Evolutionary conservation across 345 rosid species (phyloP).

Genomic region (Leavenworthia alabamica): DNA sequence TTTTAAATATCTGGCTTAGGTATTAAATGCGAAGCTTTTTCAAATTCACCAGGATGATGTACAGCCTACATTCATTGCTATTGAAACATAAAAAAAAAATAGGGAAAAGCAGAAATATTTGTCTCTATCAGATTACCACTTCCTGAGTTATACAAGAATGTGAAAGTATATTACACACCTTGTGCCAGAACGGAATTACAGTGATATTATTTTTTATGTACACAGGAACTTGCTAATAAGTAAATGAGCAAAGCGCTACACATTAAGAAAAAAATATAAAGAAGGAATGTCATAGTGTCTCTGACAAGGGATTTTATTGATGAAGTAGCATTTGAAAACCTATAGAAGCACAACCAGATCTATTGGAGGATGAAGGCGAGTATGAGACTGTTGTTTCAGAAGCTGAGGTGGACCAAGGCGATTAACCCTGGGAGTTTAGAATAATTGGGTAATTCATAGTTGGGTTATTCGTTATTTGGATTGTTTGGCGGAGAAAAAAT

Average conservation of each 20-base stretch:
- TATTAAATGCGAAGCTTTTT: conserved; percentile 16
- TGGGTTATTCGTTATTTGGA: no score
- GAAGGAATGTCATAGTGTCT: conserved; percentile 77
- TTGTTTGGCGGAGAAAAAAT: no score
- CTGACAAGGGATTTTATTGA: conserved; percentile 82
- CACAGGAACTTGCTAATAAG: conserved; percentile 82
- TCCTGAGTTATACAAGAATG: conserved; percentile 69
- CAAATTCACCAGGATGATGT: conserved; percentile 67
- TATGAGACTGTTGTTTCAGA: conserved; percentile 94
- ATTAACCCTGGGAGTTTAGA: no score
- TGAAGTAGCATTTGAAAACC: conserved; percentile 44
- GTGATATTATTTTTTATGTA: conserved; percentile 11
- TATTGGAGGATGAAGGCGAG: conserved; percentile 86
- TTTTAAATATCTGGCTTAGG: neutral
- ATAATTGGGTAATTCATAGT: no score
- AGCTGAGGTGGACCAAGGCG: conserved; percentile 99
- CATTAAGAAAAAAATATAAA: conserved; percentile 69
- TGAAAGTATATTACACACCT: conserved; percentile 54
- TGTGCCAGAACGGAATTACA: conserved; percentile 5
- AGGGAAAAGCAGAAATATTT: conserved; percentile 86
- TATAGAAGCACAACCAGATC: conserved; percentile 54
- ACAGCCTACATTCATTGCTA: conserved; percentile 62
- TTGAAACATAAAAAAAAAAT: conserved; percentile 64
- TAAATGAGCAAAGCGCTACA: conserved; percentile 67
- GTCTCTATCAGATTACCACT: conserved; percentile 91